Evolutionary conservation across 106 monocot species (phyloP).

Genomic region (Ottelia alismoides): DNA sequence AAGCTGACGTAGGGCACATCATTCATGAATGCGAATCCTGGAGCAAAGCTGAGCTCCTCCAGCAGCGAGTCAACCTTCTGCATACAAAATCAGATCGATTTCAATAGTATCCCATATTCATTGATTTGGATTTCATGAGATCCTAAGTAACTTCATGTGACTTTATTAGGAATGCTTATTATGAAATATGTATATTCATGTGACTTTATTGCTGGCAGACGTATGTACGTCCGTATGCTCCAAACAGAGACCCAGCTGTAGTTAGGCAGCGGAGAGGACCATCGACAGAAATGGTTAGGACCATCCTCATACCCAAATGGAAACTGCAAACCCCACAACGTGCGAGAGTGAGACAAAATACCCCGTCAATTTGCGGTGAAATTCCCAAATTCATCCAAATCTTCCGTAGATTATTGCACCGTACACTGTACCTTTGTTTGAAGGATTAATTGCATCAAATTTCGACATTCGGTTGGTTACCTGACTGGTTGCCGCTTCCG

Average conservation of each 20-base stretch:
- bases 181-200: background rate
- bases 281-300: too few relatives aligned
- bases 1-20: slow-evolving; percentile 35
- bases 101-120: too few relatives aligned
- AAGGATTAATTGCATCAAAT: background rate
- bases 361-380: background rate
- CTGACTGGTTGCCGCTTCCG: slow-evolving; percentile 1
- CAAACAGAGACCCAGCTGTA: background rate
- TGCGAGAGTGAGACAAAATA: too few relatives aligned
- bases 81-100: too few relatives aligned
- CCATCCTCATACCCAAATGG: too few relatives aligned
- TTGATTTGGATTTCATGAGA: background rate
- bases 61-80: slow-evolving; percentile 16
- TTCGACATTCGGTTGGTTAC: background rate
- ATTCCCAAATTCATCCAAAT: background rate
- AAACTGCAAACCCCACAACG: too few relatives aligned
- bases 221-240: background rate
- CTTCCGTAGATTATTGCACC: background rate
- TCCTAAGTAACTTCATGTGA: background rate
- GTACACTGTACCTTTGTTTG: background rate
- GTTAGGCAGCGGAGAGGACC: too few relatives aligned
- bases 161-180: background rate
- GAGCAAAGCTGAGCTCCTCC: slow-evolving; percentile 14
- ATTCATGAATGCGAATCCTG: slow-evolving; percentile 30
- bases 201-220: background rate